These are phyloP conservation scores for Kodamaea hsintzibuensis DNA, from an alignment of 805 yeast genomes.

Conservation along the genomic window DNA sequence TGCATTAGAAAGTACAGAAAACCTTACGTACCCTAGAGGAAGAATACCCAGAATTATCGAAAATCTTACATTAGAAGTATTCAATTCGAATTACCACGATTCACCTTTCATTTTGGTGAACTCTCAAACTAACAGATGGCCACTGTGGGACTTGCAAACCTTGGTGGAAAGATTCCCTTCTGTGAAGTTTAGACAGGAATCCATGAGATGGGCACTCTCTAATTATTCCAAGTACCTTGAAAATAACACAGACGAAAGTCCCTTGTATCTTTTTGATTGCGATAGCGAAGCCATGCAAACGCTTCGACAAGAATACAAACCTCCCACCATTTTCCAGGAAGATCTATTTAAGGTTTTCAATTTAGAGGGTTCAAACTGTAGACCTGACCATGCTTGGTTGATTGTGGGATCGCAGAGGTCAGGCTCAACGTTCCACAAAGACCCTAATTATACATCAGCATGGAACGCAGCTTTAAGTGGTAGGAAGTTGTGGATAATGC, in stretches of 20 bases:
- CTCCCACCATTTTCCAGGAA: slow-evolving; percentile 54
- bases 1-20: slow-evolving; percentile 14
- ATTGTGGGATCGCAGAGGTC: slow-evolving; percentile 80
- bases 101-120: slow-evolving; percentile 65
- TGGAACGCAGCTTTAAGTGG: slow-evolving; percentile 85
- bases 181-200: slow-evolving; percentile 76
- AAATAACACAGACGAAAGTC: slow-evolving; percentile 74
- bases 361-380: slow-evolving; percentile 34
- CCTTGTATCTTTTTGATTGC: slow-evolving; percentile 85
- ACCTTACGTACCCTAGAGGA: slow-evolving; percentile 30
- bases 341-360: slow-evolving; percentile 65
- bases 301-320: slow-evolving; percentile 51
- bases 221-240: slow-evolving; percentile 62
- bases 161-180: slow-evolving; percentile 56
- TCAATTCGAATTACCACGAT: slow-evolving; percentile 46
- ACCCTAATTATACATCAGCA: slow-evolving; percentile 87
- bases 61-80: slow-evolving; percentile 44
- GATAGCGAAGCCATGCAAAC: slow-evolving; percentile 64
- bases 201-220: slow-evolving; percentile 73
- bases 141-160: slow-evolving; percentile 56
- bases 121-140: slow-evolving; percentile 50
- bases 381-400: slow-evolving; percentile 94
- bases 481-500: slow-evolving; percentile 82
- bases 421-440: slow-evolving; percentile 92
- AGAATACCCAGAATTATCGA: slow-evolving; percentile 58